These are phyloP conservation scores for Podaxis rugospora DNA, from an alignment of 768 basidiomycete genomes.

Conservation along the genomic window DNA sequence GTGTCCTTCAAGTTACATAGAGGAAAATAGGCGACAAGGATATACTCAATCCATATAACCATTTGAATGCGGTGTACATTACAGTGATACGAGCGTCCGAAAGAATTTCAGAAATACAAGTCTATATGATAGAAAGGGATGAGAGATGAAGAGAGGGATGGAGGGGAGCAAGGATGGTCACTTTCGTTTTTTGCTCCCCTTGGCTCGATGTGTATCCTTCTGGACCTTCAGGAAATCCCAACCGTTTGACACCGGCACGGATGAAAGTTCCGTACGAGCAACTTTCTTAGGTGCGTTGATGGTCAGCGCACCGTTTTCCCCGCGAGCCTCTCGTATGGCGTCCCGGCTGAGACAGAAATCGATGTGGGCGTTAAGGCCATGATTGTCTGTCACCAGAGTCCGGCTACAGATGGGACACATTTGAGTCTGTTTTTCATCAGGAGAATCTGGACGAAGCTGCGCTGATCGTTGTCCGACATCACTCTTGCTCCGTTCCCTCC, in stretches of 20 bases:
- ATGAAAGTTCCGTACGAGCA: not conserved
- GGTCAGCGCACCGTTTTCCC: slow-evolving; percentile 23
- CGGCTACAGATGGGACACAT: slow-evolving; percentile 73
- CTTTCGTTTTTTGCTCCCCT: slow-evolving; percentile 1
- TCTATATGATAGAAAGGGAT: not conserved
- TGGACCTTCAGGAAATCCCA: slow-evolving; percentile 1
- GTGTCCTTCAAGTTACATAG: slow-evolving; percentile 77
- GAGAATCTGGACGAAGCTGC: not conserved
- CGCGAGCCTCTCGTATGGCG: slow-evolving; percentile 71
- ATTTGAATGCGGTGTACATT: not conserved
- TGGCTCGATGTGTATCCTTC: not conserved
- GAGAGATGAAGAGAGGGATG: not conserved
- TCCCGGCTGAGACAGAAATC: slow-evolving; percentile 84
- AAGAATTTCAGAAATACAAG: not conserved
- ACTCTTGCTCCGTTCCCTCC: slow-evolving; percentile 18
- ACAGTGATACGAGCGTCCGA: not conserved
- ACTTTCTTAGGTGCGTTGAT: not conserved
- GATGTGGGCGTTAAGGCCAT: slow-evolving; percentile 79
- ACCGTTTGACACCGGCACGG: not conserved
- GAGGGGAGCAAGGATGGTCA: not conserved
- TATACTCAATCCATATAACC: not conserved
- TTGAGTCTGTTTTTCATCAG: slow-evolving; percentile 25
- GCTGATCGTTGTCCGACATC: slow-evolving; percentile 13
- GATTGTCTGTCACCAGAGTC: slow-evolving; percentile 63
- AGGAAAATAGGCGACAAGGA: slow-evolving; percentile 31